Percentiles rank a stretch among this genome's conserved stretches.
Evolutionary conservation across 2,329 filamentous ascomycete genomes (phyloP).

Genomic region (Cordyceps javanica): DNA sequence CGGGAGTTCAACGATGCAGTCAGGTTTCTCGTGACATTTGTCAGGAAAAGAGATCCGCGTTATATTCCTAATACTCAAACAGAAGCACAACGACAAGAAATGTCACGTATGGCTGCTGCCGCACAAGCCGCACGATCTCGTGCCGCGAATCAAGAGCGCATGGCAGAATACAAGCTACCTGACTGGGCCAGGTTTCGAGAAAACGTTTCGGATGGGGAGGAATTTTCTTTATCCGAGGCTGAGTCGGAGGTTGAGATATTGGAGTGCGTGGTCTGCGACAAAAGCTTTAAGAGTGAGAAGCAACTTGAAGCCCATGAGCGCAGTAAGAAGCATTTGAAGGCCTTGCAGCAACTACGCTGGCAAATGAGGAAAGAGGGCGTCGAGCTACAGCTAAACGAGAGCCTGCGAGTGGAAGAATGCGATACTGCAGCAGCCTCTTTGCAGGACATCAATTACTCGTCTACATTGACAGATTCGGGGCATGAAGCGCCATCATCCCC

Average conservation of each 20-base stretch:
- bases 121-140: constrained; percentile 80
- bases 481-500: background rate
- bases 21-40: constrained; percentile 76
- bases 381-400: constrained; percentile 42
- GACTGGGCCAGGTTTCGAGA: constrained; percentile 67
- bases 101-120: constrained; percentile 68
- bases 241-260: constrained; percentile 55
- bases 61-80: constrained; percentile 72
- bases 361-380: constrained; percentile 80
- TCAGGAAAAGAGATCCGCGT: constrained; percentile 84
- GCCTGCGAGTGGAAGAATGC: background rate
- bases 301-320: constrained; percentile 89
- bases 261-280: constrained; percentile 72
- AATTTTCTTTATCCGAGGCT: constrained; percentile 56
- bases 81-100: constrained; percentile 73
- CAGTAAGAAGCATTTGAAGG: constrained; percentile 93
- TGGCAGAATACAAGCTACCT: constrained; percentile 59
- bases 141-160: constrained; percentile 71
- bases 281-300: constrained; percentile 82
- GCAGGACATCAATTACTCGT: background rate
- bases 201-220: constrained; percentile 43
- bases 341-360: constrained; percentile 69
- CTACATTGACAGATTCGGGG: background rate
- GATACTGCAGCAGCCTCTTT: background rate
- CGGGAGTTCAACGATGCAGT: constrained; percentile 92